These are phyloP conservation scores for Chlorociboria aeruginascens DNA, from an alignment of 495 filamentous ascomycete species.

Conservation along the genomic window DNA sequence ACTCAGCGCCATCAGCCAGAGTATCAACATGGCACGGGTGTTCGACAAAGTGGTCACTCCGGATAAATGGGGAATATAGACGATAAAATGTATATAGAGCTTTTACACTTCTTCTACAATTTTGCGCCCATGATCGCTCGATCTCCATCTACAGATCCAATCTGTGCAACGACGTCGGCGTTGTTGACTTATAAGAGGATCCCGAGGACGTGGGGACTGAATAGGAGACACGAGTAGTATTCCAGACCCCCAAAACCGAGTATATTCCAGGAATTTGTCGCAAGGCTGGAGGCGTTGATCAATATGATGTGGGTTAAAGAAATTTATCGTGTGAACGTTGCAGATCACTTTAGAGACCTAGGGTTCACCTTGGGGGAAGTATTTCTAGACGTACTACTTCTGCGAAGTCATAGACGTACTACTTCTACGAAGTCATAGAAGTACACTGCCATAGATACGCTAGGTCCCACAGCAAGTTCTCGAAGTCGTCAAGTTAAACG, in stretches of 20 bases:
- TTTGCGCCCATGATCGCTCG: constrained; percentile 3
- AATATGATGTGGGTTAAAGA: neutral
- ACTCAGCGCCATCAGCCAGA: neutral
- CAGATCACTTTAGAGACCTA: too few relatives aligned
- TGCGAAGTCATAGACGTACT: too few relatives aligned
- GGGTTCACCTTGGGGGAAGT: too few relatives aligned
- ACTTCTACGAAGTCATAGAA: too few relatives aligned
- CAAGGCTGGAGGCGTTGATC: neutral
- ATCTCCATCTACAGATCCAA: neutral
- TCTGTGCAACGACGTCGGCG: neutral
- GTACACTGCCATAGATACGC: too few relatives aligned
- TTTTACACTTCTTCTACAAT: constrained; percentile 9
- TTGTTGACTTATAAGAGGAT: neutral
- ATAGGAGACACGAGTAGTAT: constrained; percentile 1
- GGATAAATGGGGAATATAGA: neutral
- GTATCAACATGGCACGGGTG: neutral
- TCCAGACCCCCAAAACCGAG: neutral
- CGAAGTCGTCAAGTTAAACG: too few relatives aligned
- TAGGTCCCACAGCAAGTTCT: too few relatives aligned
- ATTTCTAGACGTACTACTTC: too few relatives aligned
- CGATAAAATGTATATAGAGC: neutral
- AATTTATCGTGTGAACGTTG: too few relatives aligned
- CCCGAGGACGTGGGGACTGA: neutral
- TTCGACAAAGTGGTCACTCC: constrained; percentile 1
- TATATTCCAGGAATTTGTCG: neutral